phyloP scores from a whole-genome alignment of 106 monocot genomes.

The Platanthera zijinensis region DNA sequence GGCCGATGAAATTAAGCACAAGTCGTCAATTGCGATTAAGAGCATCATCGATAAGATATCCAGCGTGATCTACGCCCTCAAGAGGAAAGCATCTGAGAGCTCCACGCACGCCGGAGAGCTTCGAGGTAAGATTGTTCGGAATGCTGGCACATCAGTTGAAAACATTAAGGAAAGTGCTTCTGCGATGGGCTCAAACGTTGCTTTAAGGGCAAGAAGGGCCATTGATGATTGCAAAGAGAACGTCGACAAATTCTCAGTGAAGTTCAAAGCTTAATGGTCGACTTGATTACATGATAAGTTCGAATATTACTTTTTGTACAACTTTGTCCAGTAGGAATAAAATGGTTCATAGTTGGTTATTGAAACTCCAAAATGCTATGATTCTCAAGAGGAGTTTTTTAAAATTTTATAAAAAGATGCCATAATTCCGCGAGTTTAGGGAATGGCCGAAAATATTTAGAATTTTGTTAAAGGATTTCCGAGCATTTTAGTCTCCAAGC shows the following conservation, averaged over 20 bases:
- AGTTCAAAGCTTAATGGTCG: slow-evolving; percentile 41
- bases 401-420: no score
- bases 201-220: slow-evolving; percentile 50
- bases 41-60: slow-evolving; percentile 41
- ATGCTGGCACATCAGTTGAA: slow-evolving; percentile 26
- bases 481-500: no score
- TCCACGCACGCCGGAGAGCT: slow-evolving; percentile 16
- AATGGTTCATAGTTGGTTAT: neutral
- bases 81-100: slow-evolving; percentile 17
- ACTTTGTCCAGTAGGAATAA: neutral
- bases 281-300: neutral
- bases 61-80: slow-evolving; percentile 36
- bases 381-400: no score
- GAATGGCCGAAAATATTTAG: no score
- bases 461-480: no score
- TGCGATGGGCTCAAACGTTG: slow-evolving; percentile 21
- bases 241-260: slow-evolving; percentile 46
- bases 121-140: slow-evolving; percentile 8
- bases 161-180: slow-evolving; percentile 30
- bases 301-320: neutral
- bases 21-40: slow-evolving; percentile 29
- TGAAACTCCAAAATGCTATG: neutral
- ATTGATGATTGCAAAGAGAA: slow-evolving; percentile 60
- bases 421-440: no score
- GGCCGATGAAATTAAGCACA: slow-evolving; percentile 42